Evolutionary conservation across 305 asterid genomes (phyloP), one percentile per base, ranked within the genome.

Genomic region (Fraxinus albicans): DNA sequence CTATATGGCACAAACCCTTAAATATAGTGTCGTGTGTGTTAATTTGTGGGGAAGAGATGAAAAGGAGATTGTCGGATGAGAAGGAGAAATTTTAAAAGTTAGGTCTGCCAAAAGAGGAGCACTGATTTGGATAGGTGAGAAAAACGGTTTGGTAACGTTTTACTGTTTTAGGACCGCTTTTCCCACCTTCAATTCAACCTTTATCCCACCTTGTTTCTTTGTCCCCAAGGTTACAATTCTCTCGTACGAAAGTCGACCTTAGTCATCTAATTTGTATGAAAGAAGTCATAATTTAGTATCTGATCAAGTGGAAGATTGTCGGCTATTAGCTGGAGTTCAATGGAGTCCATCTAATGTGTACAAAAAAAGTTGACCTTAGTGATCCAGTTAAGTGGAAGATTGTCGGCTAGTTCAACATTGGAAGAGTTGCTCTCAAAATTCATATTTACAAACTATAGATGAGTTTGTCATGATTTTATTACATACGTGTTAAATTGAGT

Each of bases 31-130:
- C 42, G 21, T 25, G 33, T 17, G 23, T 53, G 63, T 47, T 3
- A 27, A 12, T 15, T 12, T 47, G 58, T 13, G 10, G 70, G 6
- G 67, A 29, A 44, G 78, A 42, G 86, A 69, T 73, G 81, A 72
- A 82, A 78, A 67, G 83, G 78, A 40, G 31, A 74, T 67, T 83
- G 91, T 86, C 88, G 92, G 94, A 80, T 79, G 60, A 80, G 87
- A 84, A 83, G 74, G 86, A 80, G 87, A 81, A 67, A 88, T 81
- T 84, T 17, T 63, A 87, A 79, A 84, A 90, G 90, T 89, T 90
- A 81, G 92, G 94, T 92, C 92, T 91, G 92, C 79, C 9, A 83
- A 91, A 89, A 86, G 91, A 75, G 93, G 77, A 84, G 88, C 92
- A 91, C 0, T 55, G 92, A 90, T 58, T 77, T 31, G 35, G 90